Conservation (phyloP, 495 filamentous ascomycete species). For the Talaromyces adpressus region DNA sequence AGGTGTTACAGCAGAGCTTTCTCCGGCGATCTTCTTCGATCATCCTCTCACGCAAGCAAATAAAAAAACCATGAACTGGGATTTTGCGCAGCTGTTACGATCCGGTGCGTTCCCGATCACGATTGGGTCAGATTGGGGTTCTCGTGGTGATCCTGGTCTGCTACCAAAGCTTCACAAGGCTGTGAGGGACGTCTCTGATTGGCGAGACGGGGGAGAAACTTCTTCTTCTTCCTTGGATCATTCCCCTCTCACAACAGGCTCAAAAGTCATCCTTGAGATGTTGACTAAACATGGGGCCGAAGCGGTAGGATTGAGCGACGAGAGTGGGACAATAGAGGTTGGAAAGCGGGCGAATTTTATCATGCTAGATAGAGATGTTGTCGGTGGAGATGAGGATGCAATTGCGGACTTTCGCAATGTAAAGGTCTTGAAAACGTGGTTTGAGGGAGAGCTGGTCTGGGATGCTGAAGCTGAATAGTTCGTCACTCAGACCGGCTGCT, state of each 20-base stretch:
- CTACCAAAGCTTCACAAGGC: constrained; percentile 1
- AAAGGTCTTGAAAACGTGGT: constrained; percentile 5
- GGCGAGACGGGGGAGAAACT: not conserved
- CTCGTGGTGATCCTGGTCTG: constrained; percentile 1
- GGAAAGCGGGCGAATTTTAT: constrained; percentile 6
- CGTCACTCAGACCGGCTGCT: no score
- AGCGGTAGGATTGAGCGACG: not conserved
- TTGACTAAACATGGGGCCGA: constrained; percentile 1
- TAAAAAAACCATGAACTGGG: constrained; percentile 7
- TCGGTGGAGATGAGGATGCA: not conserved
- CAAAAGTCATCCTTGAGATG: constrained; percentile 4
- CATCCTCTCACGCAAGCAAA: constrained; percentile 1
- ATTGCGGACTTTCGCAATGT: constrained; percentile 6
- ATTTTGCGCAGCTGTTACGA: not conserved
- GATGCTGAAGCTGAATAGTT: constrained; percentile 4
- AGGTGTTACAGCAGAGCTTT: constrained; percentile 3
- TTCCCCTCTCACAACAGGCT: not conserved
- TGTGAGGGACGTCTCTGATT: not conserved
- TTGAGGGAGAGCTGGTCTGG: constrained; percentile 3
- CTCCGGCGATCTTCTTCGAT: constrained; percentile 6
- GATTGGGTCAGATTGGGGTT: constrained; percentile 7
- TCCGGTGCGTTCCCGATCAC: not conserved
- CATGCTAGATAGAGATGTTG: constrained; percentile 7
- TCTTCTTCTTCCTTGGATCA: not conserved
- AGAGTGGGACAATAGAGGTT: constrained; percentile 1